A percentile compares a stretch with the other conserved stretches of the same genome.
Evolutionary conservation across 2,329 filamentous ascomycete genomes (phyloP).

Genomic region (Xylariales sp.): DNA sequence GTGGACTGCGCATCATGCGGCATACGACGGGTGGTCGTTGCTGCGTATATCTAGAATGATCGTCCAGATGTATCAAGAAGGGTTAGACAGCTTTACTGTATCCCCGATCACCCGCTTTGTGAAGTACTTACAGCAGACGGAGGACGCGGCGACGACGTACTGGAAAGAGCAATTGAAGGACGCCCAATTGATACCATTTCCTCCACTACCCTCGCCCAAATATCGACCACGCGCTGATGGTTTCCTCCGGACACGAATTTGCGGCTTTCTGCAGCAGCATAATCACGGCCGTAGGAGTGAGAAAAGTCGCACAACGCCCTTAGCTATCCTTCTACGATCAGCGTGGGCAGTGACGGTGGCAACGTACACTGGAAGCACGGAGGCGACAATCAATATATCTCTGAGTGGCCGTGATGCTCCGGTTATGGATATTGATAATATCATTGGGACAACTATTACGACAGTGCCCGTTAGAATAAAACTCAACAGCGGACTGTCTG

Average conservation of each 20-base stretch:
- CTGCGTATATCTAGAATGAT: background rate
- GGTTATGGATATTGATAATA: background rate
- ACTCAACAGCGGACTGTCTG: background rate
- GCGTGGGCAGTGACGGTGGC: constrained; percentile 3
- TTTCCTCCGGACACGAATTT: background rate
- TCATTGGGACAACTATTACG: constrained; percentile 4
- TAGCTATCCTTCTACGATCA: background rate
- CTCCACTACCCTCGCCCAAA: background rate
- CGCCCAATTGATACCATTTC: background rate
- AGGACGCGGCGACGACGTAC: background rate
- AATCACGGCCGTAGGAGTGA: no score
- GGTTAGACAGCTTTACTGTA: background rate
- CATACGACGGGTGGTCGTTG: constrained; percentile 7
- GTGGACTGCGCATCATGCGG: constrained; percentile 6
- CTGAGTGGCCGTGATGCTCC: background rate
- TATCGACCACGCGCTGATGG: background rate
- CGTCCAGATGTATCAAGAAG: background rate
- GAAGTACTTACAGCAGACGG: background rate
- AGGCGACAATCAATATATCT: constrained; percentile 1
- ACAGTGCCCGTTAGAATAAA: constrained; percentile 5
- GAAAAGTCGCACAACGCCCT: background rate
- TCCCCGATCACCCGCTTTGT: constrained; percentile 1
- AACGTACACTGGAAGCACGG: background rate
- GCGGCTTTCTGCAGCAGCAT: background rate
- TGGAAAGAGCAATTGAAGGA: constrained; percentile 1